Evolutionary conservation across 192 early-diverging fungal species (phyloP), one percentile per base, ranked within the genome.

Genomic region (Coemansia sp.): DNA sequence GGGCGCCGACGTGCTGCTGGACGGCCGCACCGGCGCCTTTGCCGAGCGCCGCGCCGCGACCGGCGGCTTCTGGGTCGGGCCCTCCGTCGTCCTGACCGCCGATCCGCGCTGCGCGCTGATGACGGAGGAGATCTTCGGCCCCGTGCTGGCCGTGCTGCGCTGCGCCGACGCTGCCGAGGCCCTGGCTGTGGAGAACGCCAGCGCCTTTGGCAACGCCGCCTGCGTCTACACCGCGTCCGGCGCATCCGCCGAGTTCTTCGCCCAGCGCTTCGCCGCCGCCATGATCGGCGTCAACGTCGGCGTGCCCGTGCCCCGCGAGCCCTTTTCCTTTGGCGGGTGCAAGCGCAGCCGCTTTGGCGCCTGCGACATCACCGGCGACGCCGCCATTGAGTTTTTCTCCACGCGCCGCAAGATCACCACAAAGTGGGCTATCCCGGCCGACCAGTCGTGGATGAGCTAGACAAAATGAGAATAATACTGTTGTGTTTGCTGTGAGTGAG

Each of bases 71-170:
- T 94, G 90, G 89, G 68, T 92, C 11, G 93, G 91, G 5, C 91
- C 93, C 1, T 89, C 91, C 0, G 78, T 94, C 6, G 71, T 94
- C 37, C 56, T n/a, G n/a, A n/a, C n/a, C n/a, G n/a, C n/a, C n/a
- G n/a, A n/a, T n/a, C n/a, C n/a, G n/a, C n/a, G n/a, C n/a, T n/a
- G n/a, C n/a, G n/a, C n/a, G n/a, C n/a, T n/a, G n/a, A n/a, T n/a
- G n/a, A n/a, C n/a, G n/a, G 85, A 87, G 51, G 93, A 94, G 83
- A 93, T 94, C 59, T 94, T 94, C 85, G 93, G 93, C 8, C 93
- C 93, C 0, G 90, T 91, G 7, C 69, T 94, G 54, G 88, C 87
- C 31, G 83, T 94, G 43, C 76, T 87, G 64, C 77, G 84, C 14
- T 85, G 85, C 47, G 60, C 69, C 7, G 70, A 43, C 62, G 72